Evolutionary conservation across 306 rosid genomes (phyloP).

Genomic region (Malus sieversii): DNA sequence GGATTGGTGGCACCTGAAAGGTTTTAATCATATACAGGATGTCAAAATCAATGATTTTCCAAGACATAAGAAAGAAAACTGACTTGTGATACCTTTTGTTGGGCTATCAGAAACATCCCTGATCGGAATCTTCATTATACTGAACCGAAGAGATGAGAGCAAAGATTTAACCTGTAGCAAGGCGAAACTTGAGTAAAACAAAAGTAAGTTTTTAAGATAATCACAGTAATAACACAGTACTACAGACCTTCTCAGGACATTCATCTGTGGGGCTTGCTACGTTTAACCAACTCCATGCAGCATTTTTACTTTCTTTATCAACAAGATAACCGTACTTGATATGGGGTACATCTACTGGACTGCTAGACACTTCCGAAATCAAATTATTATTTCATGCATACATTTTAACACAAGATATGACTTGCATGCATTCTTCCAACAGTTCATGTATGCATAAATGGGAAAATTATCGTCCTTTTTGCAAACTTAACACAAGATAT

Average conservation of each 20-base stretch:
- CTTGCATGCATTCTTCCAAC: no score
- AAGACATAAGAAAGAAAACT: constrained; percentile 41
- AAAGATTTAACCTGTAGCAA: constrained; percentile 55
- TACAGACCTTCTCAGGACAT: constrained; percentile 65
- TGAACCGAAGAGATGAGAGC: constrained; percentile 56
- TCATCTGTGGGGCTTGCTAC: constrained; percentile 44
- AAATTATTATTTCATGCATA: no score
- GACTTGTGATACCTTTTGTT: constrained; percentile 49
- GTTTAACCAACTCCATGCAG: constrained; percentile 67
- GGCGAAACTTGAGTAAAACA: constrained; percentile 5
- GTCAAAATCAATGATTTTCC: constrained; percentile 10
- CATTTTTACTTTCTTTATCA: constrained; percentile 37
- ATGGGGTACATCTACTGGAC: no score
- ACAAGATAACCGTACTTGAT: constrained; percentile 60
- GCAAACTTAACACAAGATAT: no score
- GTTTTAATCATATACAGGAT: constrained; percentile 18
- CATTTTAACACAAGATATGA: no score
- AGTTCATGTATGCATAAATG: no score
- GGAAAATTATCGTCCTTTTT: no score
- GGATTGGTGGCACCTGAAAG: constrained; percentile 74
- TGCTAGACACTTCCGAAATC: no score
- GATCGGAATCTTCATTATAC: constrained; percentile 60
- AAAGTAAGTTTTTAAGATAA: constrained; percentile 4
- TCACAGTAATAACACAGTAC: constrained; percentile 32
- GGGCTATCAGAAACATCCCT: constrained; percentile 51